These are phyloP conservation scores for Coffea eugenioides DNA, from an alignment of 257 asterid species.

Conservation along the genomic window DNA sequence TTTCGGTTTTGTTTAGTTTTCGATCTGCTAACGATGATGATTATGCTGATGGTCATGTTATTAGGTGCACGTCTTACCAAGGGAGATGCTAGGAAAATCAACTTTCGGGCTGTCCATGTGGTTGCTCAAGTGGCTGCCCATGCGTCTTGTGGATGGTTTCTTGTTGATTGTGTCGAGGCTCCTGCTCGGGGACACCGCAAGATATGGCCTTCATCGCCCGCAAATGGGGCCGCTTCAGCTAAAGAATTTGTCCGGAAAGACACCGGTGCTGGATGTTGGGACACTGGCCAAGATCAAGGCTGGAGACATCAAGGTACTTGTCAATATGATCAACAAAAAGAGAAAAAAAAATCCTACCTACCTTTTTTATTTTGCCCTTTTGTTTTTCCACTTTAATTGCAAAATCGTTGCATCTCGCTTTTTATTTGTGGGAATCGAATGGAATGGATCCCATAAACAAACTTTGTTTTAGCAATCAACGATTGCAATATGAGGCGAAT, in stretches of 20 bases:
- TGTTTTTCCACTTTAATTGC: background rate
- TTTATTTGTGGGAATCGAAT: slow-evolving; percentile 1
- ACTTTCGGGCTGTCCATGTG: slow-evolving; percentile 43
- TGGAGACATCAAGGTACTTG: slow-evolving; percentile 27
- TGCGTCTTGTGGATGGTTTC: slow-evolving; percentile 27
- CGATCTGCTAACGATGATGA: background rate
- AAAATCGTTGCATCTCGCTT: no score
- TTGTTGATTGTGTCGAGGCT: slow-evolving; percentile 27
- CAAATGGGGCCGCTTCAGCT: slow-evolving; percentile 20
- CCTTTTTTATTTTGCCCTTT: background rate
- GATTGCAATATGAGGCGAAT: slow-evolving; percentile 1
- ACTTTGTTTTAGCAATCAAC: background rate
- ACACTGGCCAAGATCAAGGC: slow-evolving; percentile 25
- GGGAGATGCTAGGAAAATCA: slow-evolving; percentile 35
- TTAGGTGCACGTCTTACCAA: slow-evolving; percentile 38
- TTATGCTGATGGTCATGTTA: background rate
- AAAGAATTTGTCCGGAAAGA: slow-evolving; percentile 29
- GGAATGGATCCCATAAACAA: slow-evolving; percentile 17
- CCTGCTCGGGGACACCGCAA: slow-evolving; percentile 26
- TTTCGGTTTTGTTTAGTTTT: background rate
- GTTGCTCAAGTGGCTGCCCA: slow-evolving; percentile 39
- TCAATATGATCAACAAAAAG: background rate
- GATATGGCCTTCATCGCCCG: slow-evolving; percentile 35
- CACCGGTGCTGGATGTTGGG: slow-evolving; percentile 31
- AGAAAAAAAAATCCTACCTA: background rate